Percentiles rank a stretch among this genome's conserved stretches.
These are phyloP conservation scores for Plasmopara muralis DNA, from an alignment of 352 stramenopile species.

Conservation along the genomic window DNA sequence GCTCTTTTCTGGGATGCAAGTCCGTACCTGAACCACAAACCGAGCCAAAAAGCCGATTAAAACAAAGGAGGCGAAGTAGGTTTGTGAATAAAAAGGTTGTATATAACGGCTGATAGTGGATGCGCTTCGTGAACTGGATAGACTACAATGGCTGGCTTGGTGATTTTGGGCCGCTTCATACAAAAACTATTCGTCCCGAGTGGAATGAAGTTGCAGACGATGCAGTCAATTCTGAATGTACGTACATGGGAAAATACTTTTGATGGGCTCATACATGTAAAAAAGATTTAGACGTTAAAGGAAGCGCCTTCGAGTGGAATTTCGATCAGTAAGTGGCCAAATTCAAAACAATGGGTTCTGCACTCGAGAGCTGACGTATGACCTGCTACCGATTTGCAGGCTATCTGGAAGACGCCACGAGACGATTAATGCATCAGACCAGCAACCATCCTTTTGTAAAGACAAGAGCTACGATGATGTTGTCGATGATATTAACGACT, in stretches of 20 bases:
- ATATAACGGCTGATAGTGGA: not conserved
- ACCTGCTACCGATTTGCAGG: slow-evolving; percentile 9
- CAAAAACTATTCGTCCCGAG: slow-evolving; percentile 52
- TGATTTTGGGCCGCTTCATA: slow-evolving; percentile 67
- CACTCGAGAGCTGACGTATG: not conserved
- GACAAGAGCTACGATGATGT: slow-evolving; percentile 7
- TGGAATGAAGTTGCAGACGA: slow-evolving; percentile 33
- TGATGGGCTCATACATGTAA: too few relatives aligned
- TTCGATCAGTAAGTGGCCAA: slow-evolving; percentile 42
- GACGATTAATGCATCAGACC: too few relatives aligned
- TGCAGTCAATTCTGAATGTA: slow-evolving; percentile 20
- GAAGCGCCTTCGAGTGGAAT: slow-evolving; percentile 52
- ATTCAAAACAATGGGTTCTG: not conserved
- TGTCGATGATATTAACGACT: slow-evolving; percentile 13
- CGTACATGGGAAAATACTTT: not conserved
- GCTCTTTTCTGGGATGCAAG: slow-evolving; percentile 50
- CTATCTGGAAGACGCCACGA: slow-evolving; percentile 10
- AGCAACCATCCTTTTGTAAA: not conserved
- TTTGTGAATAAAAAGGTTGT: not conserved
- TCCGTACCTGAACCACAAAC: slow-evolving; percentile 9
- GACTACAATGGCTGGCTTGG: slow-evolving; percentile 71
- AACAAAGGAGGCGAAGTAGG: slow-evolving; percentile 24
- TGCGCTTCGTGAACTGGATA: slow-evolving; percentile 12
- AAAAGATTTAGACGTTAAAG: not conserved
- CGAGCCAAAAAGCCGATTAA: slow-evolving; percentile 8